A percentile compares a stretch with the other conserved stretches of the same genome.
Conservation (phyloP, 2,329 filamentous ascomycete genomes). For the Fusarium keratoplasticum region DNA sequence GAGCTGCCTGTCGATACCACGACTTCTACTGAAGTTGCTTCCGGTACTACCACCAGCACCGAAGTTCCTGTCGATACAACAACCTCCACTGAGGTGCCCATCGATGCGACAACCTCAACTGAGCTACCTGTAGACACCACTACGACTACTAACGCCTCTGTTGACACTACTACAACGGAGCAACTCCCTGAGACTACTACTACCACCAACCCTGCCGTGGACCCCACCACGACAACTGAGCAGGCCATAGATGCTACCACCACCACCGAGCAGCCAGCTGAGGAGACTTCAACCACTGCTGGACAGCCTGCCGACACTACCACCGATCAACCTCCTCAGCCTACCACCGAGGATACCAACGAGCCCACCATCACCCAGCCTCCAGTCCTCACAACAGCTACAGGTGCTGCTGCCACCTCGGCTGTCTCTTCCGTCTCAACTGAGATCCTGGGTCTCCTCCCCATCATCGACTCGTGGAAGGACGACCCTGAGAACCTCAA, state of each 20-base stretch:
- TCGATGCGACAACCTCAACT: not conserved
- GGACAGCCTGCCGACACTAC: not conserved
- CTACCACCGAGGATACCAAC: not conserved
- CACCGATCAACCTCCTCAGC: not conserved
- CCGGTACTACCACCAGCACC: not conserved
- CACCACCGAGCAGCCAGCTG: not conserved
- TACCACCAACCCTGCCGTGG: not conserved
- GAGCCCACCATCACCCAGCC: constrained; percentile 19
- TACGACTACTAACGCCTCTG: not conserved
- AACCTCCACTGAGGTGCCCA: not conserved
- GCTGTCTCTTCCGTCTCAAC: constrained; percentile 28
- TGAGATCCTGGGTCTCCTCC: constrained; percentile 23
- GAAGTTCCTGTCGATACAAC: not conserved
- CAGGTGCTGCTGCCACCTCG: constrained; percentile 25
- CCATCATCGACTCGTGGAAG: constrained; percentile 33
- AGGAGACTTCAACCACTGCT: not conserved
- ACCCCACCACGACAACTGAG: not conserved
- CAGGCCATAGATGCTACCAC: not conserved
- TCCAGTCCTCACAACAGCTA: constrained; percentile 18
- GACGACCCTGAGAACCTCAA: constrained; percentile 18
- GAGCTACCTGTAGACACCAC: not conserved
- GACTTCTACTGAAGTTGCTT: not conserved
- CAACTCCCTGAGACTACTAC: not conserved
- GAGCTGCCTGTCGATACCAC: not conserved
- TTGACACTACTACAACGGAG: not conserved